Evolutionary conservation across 768 basidiomycete genomes (phyloP).

Genomic region (Favolaschia claudopus): DNA sequence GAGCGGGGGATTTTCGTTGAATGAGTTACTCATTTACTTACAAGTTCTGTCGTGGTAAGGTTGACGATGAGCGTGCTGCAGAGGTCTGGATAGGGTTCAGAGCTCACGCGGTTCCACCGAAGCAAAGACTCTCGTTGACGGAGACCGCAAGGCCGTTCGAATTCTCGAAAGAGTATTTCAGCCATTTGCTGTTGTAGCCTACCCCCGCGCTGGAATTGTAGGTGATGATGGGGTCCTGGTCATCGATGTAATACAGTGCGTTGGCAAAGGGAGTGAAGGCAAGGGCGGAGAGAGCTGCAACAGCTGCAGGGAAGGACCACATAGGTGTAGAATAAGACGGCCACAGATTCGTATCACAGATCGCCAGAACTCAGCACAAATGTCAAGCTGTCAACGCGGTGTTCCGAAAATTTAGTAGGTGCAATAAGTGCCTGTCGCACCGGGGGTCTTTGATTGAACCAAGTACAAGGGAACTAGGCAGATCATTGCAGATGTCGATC

Average conservation of each 20-base stretch:
- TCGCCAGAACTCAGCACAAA: too few species aligned
- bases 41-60: slow-evolving; percentile 8
- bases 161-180: slow-evolving; percentile 12
- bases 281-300: background rate
- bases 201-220: slow-evolving; percentile 25
- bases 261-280: background rate
- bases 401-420: too few species aligned
- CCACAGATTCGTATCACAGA: too few species aligned
- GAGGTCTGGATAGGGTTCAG: background rate
- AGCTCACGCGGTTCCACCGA: slow-evolving; percentile 19
- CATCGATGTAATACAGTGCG: slow-evolving; percentile 23
- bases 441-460: too few species aligned
- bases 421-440: too few species aligned
- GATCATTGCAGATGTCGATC: too few species aligned
- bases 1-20: background rate
- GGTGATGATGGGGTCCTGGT: slow-evolving; percentile 20
- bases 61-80: background rate
- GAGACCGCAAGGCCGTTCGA: slow-evolving; percentile 12
- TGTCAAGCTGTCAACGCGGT: too few species aligned
- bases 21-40: background rate
- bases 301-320: background rate
- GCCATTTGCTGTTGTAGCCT: slow-evolving; percentile 21
- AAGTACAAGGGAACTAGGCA: too few species aligned
- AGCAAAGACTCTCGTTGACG: slow-evolving; percentile 10
- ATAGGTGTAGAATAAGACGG: too few species aligned